These are phyloP conservation scores for Saururus chinensis DNA, from an alignment of 164 flowering plant species.

Conservation along the genomic window DNA sequence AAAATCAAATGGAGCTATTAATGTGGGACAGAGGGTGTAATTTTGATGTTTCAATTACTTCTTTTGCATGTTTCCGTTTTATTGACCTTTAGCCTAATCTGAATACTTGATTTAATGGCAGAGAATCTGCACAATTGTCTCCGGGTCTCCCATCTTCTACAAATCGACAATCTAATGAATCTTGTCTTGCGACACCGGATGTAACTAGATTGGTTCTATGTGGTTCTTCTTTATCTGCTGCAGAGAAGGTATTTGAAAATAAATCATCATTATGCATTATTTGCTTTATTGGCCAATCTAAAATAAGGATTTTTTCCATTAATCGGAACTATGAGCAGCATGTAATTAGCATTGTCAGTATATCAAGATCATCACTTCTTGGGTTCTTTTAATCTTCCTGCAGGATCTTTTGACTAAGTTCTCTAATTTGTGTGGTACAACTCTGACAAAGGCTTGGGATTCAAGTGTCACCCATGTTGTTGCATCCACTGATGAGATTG, in stretches of 20 bases:
- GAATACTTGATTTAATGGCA: constrained; percentile 1
- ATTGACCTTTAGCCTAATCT: neutral
- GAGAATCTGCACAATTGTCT: constrained; percentile 11
- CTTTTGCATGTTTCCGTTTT: neutral
- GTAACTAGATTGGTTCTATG: constrained; percentile 50
- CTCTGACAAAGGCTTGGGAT: constrained; percentile 37
- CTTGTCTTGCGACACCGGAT: constrained; percentile 20
- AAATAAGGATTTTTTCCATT: too few relatives aligned
- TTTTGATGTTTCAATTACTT: neutral
- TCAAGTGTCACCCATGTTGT: constrained; percentile 58
- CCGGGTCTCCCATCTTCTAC: neutral
- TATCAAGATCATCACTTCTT: neutral
- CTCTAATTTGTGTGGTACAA: constrained; percentile 32
- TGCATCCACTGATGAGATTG: constrained; percentile 46
- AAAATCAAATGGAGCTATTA: too few relatives aligned
- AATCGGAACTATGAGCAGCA: too few relatives aligned
- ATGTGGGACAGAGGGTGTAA: too few relatives aligned
- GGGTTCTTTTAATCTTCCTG: neutral
- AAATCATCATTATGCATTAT: neutral
- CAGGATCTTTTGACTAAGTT: constrained; percentile 45
- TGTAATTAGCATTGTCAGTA: neutral
- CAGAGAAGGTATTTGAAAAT: constrained; percentile 51
- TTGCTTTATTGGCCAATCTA: too few relatives aligned
- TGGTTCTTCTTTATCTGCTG: constrained; percentile 66
- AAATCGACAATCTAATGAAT: constrained; percentile 5